These are phyloP conservation scores for Saccharomycopsis sp. DNA, from an alignment of 805 yeast species.

Conservation along the genomic window DNA sequence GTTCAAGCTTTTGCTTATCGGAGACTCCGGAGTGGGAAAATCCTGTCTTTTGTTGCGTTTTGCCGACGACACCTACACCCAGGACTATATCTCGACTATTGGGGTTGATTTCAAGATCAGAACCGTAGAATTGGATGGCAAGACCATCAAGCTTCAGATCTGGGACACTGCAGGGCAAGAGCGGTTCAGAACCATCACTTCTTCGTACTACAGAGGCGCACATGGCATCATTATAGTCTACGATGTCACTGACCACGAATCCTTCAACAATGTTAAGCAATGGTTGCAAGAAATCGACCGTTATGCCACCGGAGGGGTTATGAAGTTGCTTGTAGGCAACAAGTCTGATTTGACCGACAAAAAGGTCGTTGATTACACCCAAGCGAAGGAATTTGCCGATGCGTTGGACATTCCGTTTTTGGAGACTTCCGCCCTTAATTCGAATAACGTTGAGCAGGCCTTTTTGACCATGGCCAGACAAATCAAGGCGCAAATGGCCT, in stretches of 20 bases:
- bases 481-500: slow-evolving; percentile 91
- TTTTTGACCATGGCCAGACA: slow-evolving; percentile 98
- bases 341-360: slow-evolving; percentile 91
- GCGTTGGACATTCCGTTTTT: slow-evolving; percentile 88
- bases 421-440: slow-evolving; percentile 92
- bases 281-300: slow-evolving; percentile 99
- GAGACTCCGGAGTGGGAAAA: slow-evolving; percentile 98
- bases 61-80: slow-evolving; percentile 95
- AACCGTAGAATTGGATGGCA: slow-evolving; percentile 89
- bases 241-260: slow-evolving; percentile 96
- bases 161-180: slow-evolving; percentile 99
- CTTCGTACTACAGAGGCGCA: slow-evolving; percentile 96
- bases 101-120: slow-evolving; percentile 98
- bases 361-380: slow-evolving; percentile 91
- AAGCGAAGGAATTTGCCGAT: slow-evolving; percentile 97
- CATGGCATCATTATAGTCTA: slow-evolving; percentile 97
- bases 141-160: slow-evolving; percentile 87
- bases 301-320: slow-evolving; percentile 95
- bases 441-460: slow-evolving; percentile 97
- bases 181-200: slow-evolving; percentile 87
- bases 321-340: slow-evolving; percentile 93
- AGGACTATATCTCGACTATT: slow-evolving; percentile 93
- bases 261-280: slow-evolving; percentile 92
- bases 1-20: slow-evolving; percentile 89
- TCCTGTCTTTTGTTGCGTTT: slow-evolving; percentile 91